Evolutionary conservation across 208 protist genomes (phyloP).

Genomic region (Balamuthia mandrillaris): DNA sequence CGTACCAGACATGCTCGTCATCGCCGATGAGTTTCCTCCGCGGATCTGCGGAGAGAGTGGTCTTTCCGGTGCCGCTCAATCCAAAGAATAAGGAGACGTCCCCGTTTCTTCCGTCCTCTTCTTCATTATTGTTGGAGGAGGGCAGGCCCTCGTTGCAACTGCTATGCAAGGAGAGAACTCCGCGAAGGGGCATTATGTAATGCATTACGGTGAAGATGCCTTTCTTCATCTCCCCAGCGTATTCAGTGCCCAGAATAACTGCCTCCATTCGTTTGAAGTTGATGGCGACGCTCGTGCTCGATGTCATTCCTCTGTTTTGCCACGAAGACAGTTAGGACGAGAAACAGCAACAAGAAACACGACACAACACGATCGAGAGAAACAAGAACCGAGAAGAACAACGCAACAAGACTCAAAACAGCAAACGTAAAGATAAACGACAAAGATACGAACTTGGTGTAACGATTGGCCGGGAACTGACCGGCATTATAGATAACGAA

Average conservation of each 20-base stretch:
- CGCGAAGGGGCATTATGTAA: conserved; percentile 87
- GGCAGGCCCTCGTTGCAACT: conserved; percentile 83
- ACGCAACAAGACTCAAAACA: not conserved
- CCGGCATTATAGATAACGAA: conserved; percentile 92
- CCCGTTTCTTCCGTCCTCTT: too few species aligned
- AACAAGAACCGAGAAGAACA: not conserved
- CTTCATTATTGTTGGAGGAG: too few species aligned
- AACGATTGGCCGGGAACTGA: conserved; percentile 81
- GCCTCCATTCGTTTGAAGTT: conserved; percentile 82
- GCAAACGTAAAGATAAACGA: conserved; percentile 45
- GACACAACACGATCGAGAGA: not conserved
- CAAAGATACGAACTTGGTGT: conserved; percentile 79
- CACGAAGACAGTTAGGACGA: too few species aligned
- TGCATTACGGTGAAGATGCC: conserved; percentile 93
- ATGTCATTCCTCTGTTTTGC: conserved; percentile 66
- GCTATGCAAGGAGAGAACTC: conserved; percentile 88
- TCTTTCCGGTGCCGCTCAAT: conserved; percentile 80
- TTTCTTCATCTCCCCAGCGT: conserved; percentile 97
- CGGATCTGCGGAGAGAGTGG: conserved; percentile 76
- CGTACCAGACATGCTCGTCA: conserved; percentile 81
- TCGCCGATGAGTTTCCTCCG: conserved; percentile 76
- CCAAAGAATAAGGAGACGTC: conserved; percentile 79
- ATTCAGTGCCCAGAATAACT: conserved; percentile 92
- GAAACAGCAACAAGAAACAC: not conserved
- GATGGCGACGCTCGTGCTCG: conserved; percentile 76